Evolutionary conservation across 2,329 filamentous ascomycete species (phyloP).

Genomic region (Colletotrichum coccodes): DNA sequence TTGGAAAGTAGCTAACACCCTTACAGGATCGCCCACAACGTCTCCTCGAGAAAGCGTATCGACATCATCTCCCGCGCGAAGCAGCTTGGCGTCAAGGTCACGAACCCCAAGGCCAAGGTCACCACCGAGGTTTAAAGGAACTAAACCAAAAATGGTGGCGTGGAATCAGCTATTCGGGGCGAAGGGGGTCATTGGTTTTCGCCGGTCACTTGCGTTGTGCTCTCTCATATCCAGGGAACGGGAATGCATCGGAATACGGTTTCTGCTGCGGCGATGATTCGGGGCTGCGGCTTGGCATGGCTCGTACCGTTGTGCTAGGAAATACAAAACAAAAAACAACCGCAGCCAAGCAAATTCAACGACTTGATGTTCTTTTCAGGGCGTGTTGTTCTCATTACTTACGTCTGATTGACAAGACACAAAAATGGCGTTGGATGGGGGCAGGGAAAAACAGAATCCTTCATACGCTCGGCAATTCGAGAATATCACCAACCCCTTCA

Average conservation of each 20-base stretch:
- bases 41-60: conserved; percentile 98
- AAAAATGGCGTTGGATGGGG: conserved; percentile 10
- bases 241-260: conserved; percentile 35
- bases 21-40: conserved; percentile 93
- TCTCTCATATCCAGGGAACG: conserved; percentile 34
- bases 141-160: background rate
- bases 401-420: conserved; percentile 9
- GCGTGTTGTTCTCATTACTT: conserved; percentile 19
- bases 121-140: conserved; percentile 84
- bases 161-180: conserved; percentile 22
- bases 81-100: conserved; percentile 99
- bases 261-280: conserved; percentile 32
- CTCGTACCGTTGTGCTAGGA: conserved; percentile 34
- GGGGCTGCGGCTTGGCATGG: conserved; percentile 34
- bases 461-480: conserved; percentile 15
- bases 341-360: conserved; percentile 28
- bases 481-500: conserved; percentile 7
- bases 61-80: conserved; percentile 98
- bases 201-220: conserved; percentile 32
- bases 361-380: conserved; percentile 22
- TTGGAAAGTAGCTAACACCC: conserved; percentile 35
- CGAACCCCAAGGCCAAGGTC: conserved; percentile 98
- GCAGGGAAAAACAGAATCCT: conserved; percentile 19
- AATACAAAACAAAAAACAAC: conserved; percentile 31
- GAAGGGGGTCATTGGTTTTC: conserved; percentile 21